Percentiles rank a stretch among this genome's conserved stretches.
phyloP scores from a whole-genome alignment of 1,139 yeast species.

The Kluyveromyces marxianus region DNA sequence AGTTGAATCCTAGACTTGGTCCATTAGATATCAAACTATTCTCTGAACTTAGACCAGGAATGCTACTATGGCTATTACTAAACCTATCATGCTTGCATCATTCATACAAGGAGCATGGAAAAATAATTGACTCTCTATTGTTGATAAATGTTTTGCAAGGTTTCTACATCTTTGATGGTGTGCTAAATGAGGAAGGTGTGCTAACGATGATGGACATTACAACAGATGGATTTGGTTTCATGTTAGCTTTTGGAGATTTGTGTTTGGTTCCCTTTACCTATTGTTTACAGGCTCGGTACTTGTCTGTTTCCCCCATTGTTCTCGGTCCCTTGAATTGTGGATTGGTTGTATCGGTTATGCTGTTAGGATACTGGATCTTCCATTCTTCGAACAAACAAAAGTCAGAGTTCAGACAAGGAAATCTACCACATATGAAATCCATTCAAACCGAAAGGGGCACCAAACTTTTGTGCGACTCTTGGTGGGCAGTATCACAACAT shows the following conservation, averaged over 20 bases:
- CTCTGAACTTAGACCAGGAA: constrained; percentile 93
- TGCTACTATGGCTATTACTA: constrained; percentile 76
- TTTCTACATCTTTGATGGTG: constrained; percentile 85
- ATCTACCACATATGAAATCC: constrained; percentile 55
- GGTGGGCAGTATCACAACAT: constrained; percentile 95
- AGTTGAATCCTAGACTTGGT: constrained; percentile 85
- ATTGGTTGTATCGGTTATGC: constrained; percentile 39
- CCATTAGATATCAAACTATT: constrained; percentile 80
- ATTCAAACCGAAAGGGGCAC: constrained; percentile 74
- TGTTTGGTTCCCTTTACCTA: constrained; percentile 93
- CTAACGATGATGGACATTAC: constrained; percentile 93
- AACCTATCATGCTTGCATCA: constrained; percentile 76
- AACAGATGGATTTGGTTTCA: constrained; percentile 94
- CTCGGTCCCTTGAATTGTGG: constrained; percentile 40
- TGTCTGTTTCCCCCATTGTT: constrained; percentile 56
- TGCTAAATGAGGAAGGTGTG: constrained; percentile 80
- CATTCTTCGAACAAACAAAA: constrained; percentile 79
- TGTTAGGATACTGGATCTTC: constrained; percentile 74
- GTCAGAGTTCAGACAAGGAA: constrained; percentile 73
- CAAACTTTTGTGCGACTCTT: constrained; percentile 75
- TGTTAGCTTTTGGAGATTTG: constrained; percentile 91
- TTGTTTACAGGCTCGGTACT: constrained; percentile 74
- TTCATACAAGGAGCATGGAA: constrained; percentile 58
- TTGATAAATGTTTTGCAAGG: constrained; percentile 66
- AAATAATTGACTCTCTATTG: constrained; percentile 62